These are phyloP conservation scores for Colletotrichum coccodes DNA, from an alignment of 2,329 filamentous ascomycete genomes.

Conservation along the genomic window DNA sequence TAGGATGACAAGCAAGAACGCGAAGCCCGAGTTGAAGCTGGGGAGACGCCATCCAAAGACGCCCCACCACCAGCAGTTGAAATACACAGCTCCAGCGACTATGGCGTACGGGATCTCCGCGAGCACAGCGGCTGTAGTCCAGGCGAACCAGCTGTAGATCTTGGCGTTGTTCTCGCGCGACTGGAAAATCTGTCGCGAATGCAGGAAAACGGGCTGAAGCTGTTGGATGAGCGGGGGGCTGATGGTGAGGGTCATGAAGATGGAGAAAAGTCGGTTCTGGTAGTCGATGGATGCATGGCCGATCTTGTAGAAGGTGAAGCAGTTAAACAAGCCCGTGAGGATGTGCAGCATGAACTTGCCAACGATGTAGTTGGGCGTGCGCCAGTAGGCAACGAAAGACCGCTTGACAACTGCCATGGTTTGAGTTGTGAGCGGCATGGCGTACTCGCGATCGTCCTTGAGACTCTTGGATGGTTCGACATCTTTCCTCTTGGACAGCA, in stretches of 20 bases:
- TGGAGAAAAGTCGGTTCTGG: slow-evolving; percentile 78
- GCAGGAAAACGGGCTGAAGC: slow-evolving; percentile 77
- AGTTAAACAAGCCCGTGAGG: slow-evolving; percentile 73
- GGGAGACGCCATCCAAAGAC: slow-evolving; percentile 58
- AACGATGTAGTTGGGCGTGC: slow-evolving; percentile 70
- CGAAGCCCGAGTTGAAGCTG: slow-evolving; percentile 68
- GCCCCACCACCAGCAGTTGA: slow-evolving; percentile 67
- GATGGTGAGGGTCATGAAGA: slow-evolving; percentile 83
- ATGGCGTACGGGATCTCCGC: slow-evolving; percentile 78
- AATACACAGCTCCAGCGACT: slow-evolving; percentile 73
- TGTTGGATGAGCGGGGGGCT: slow-evolving; percentile 80
- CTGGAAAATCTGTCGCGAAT: slow-evolving; percentile 74
- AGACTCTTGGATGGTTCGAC: slow-evolving; percentile 48
- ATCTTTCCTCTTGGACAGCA: slow-evolving; percentile 57
- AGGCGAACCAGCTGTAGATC: slow-evolving; percentile 82
- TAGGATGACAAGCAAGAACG: slow-evolving; percentile 71
- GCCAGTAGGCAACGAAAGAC: slow-evolving; percentile 72
- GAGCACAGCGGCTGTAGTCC: slow-evolving; percentile 71
- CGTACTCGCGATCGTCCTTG: slow-evolving; percentile 69
- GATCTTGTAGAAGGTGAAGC: slow-evolving; percentile 76
- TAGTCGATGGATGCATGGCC: slow-evolving; percentile 68
- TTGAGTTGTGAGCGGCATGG: slow-evolving; percentile 67
- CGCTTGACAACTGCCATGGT: slow-evolving; percentile 64
- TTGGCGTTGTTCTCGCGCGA: slow-evolving; percentile 80
- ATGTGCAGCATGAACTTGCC: slow-evolving; percentile 72